phyloP scores from a whole-genome alignment of 805 yeast species.

The Yarrowia divulgata region DNA sequence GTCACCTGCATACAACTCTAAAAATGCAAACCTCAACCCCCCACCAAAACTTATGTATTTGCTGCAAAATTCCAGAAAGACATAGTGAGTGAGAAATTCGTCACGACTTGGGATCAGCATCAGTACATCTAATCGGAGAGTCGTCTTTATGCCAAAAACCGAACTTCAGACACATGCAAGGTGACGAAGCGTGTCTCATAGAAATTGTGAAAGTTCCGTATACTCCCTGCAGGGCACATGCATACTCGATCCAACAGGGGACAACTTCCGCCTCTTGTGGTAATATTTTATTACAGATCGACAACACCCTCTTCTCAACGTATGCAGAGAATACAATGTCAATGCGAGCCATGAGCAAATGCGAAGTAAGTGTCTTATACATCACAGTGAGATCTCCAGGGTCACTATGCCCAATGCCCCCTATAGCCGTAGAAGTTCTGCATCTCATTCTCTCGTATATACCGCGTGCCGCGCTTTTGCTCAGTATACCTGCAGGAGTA shows the following conservation, averaged over 20 bases:
- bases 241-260: background rate
- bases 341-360: no score
- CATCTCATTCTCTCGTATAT: background rate
- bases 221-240: background rate
- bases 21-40: background rate
- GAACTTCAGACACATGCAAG: background rate
- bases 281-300: background rate
- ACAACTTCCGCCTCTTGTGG: background rate
- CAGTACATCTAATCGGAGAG: no score
- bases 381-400: no score
- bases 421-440: background rate
- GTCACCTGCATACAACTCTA: conserved; percentile 2
- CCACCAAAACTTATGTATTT: no score
- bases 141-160: no score
- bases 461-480: conserved; percentile 6
- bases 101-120: no score
- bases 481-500: background rate
- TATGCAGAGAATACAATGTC: no score
- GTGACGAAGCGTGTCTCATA: background rate
- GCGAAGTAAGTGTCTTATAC: no score
- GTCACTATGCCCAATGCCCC: no score
- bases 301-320: background rate
- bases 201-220: background rate
- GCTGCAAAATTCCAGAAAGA: no score
- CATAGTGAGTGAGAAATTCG: no score